These are phyloP conservation scores for Colletotrichum scovillei DNA, from an alignment of 2,329 filamentous ascomycete genomes.

Conservation along the genomic window DNA sequence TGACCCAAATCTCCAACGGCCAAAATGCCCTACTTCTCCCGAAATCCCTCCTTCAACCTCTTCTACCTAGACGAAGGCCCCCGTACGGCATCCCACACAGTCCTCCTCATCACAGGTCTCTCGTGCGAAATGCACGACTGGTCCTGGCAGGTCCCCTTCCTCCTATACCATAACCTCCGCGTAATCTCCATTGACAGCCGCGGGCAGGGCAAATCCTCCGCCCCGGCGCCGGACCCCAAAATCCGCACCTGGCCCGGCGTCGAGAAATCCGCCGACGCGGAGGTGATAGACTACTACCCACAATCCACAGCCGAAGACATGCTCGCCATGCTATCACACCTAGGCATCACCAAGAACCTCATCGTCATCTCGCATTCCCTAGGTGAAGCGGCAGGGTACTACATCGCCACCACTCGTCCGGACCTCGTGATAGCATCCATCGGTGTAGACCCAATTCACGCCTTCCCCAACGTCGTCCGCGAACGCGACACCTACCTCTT, in stretches of 20 bases:
- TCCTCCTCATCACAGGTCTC: conserved; percentile 21
- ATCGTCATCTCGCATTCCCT: conserved; percentile 19
- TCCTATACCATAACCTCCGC: conserved; percentile 14
- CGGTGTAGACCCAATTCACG: conserved; percentile 14
- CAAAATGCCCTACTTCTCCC: conserved; percentile 22
- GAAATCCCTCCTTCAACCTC: conserved; percentile 8
- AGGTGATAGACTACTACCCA: conserved; percentile 26
- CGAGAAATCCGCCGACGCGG: conserved; percentile 9
- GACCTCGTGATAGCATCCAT: conserved; percentile 13
- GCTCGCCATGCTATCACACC: conserved; percentile 2
- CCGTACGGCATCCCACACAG: not conserved
- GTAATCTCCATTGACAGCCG: conserved; percentile 21
- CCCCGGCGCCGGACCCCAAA: conserved; percentile 1
- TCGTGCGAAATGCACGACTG: conserved; percentile 29
- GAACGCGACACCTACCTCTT: not conserved
- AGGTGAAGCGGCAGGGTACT: conserved; percentile 13
- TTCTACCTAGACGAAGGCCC: conserved; percentile 27
- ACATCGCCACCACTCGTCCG: conserved; percentile 1
- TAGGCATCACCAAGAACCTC: conserved; percentile 7
- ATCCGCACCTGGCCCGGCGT: conserved; percentile 20
- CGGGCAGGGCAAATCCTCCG: conserved; percentile 20
- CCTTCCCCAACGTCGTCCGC: not conserved
- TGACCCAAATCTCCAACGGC: not conserved
- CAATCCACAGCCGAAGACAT: conserved; percentile 24
- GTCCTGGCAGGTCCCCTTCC: conserved; percentile 16